Evolutionary conservation across 495 filamentous ascomycete species (phyloP), one percentile per base, ranked within the genome.

Genomic region (Pyrenopolyporus hunteri): DNA sequence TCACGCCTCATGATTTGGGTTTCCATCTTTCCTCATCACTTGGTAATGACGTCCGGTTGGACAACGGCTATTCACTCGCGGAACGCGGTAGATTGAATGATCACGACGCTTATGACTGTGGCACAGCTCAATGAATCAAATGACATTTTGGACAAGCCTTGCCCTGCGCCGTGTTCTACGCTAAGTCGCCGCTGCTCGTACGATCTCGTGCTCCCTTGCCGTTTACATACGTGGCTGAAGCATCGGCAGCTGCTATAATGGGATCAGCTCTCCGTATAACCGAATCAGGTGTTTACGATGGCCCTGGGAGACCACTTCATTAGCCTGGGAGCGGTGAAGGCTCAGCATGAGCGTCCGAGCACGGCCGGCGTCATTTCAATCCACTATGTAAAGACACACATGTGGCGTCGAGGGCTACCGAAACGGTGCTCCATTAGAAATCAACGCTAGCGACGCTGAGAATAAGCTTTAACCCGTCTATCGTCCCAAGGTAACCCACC

Each of bases 21-120:
- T 66, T 57, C 63, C 57, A 66, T 66, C 57, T 66, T 61, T 66
- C 57, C 43, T 43, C 63, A 42, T 53, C 63, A 42, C 46, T 44
- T 57, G 63, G 63, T 66, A 66, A 66, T 66, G 57, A 66, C 52
- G 57, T 59, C 63, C 63, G 57, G 63, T 61, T 66, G 52, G 63
- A 45, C 53, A 43, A 43, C 32, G 45, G 51, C 59, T 49, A 66
- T 50, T 52, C 56, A 61, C 46, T 57, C 39, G 57, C 52, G 62
- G 43, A 22, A 56, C 40, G 35, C 56, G 56, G 56, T 66, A 66
- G 63, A 66, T 66, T 66, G 63, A 61, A 66, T 46, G 63, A 60
- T 66, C 55, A 64, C 51, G 62, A 64, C 55, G 62, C 29, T 64
- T 66, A 66, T 51, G 63, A 66, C 42, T 16, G 16, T 25, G 42